Conservation (phyloP, 176 grass and related monocot genomes). For the Oryza glaberrima region DNA sequence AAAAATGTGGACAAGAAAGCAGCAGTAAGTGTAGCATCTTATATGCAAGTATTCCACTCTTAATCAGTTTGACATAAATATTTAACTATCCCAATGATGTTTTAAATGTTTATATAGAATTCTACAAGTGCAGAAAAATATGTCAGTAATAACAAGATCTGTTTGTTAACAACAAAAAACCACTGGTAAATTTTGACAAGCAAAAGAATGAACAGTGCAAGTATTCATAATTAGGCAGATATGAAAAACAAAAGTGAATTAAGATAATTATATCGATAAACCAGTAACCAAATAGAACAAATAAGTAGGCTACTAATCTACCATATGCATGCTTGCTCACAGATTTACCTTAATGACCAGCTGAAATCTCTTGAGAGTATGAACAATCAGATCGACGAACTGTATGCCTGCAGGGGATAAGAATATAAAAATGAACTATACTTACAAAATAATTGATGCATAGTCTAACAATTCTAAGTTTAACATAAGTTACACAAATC, state of each 20-base stretch:
- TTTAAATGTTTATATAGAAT: background rate
- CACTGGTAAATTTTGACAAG: conserved; percentile 1
- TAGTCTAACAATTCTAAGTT: conserved; percentile 6
- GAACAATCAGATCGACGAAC: conserved; percentile 54
- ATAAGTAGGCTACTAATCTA: conserved; percentile 24
- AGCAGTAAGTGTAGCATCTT: conserved; percentile 5
- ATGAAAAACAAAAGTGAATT: background rate
- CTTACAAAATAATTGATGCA: background rate
- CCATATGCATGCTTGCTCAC: background rate
- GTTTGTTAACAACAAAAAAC: background rate
- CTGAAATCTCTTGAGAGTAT: conserved; percentile 63
- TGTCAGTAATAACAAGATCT: background rate
- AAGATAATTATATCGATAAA: background rate
- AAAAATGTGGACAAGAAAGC: background rate
- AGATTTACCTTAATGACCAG: conserved; percentile 71
- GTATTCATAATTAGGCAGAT: background rate
- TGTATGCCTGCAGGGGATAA: conserved; percentile 26
- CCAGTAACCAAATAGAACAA: background rate
- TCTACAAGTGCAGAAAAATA: conserved; percentile 21
- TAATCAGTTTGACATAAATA: conserved; percentile 7
- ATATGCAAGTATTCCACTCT: background rate
- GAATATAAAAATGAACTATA: conserved; percentile 21
- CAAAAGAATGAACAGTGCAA: background rate
- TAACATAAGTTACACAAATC: conserved; percentile 32
- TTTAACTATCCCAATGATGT: conserved; percentile 1